These are phyloP conservation scores for Calonectria leucothoes DNA, from an alignment of 2,329 filamentous ascomycete genomes.

Conservation along the genomic window DNA sequence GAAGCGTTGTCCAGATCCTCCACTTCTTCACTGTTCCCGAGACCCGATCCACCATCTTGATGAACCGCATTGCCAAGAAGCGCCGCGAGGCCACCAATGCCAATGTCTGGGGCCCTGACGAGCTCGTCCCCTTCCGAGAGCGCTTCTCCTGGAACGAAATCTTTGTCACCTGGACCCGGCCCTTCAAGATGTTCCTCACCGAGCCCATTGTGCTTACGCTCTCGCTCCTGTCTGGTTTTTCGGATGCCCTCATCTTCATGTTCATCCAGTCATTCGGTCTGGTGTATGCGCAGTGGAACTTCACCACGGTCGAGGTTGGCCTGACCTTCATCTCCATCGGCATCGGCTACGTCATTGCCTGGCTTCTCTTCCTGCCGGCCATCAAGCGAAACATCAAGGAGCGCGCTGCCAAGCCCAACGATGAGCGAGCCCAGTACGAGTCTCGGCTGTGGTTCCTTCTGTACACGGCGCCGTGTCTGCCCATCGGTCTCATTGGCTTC, in stretches of 20 bases:
- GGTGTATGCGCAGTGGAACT: conserved; percentile 76
- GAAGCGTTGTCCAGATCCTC: conserved; percentile 73
- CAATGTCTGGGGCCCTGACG: conserved; percentile 79
- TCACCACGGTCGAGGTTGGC: conserved; percentile 66
- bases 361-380: conserved; percentile 67
- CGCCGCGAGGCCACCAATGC: conserved; percentile 69
- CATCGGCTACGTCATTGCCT: conserved; percentile 74
- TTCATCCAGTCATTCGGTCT: conserved; percentile 78
- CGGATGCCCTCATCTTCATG: conserved; percentile 82
- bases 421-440: conserved; percentile 75
- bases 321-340: conserved; percentile 75
- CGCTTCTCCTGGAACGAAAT: conserved; percentile 71
- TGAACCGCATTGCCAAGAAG: conserved; percentile 83
- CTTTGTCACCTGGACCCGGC: conserved; percentile 67
- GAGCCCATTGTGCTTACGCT: conserved; percentile 80
- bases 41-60: conserved; percentile 80
- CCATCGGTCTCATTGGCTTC: conserved; percentile 77
- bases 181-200: conserved; percentile 78
- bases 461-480: conserved; percentile 69
- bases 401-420: conserved; percentile 61
- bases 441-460: conserved; percentile 74
- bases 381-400: conserved; percentile 65
- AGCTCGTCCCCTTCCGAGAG: conserved; percentile 70
- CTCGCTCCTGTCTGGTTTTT: conserved; percentile 78
- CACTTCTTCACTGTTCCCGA: conserved; percentile 81